Evolutionary conservation across 2,329 filamentous ascomycete genomes (phyloP).

Genomic region (Annulohypoxylon truncatum): DNA sequence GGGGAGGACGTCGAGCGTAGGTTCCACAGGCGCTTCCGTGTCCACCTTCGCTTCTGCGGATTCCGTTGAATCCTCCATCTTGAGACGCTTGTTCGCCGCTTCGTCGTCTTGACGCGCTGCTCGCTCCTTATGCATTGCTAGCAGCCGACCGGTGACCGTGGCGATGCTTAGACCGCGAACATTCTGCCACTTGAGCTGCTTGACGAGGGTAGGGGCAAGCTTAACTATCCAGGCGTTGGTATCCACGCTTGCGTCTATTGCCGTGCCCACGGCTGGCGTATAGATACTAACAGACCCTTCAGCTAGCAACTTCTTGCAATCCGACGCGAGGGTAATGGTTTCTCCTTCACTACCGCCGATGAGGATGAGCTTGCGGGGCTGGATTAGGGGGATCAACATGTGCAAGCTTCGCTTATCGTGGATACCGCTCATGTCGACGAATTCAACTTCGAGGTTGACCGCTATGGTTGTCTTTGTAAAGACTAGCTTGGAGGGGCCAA

Average conservation of each 20-base stretch:
- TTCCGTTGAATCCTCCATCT: slow-evolving; percentile 54
- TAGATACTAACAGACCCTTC: slow-evolving; percentile 77
- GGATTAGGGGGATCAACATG: slow-evolving; percentile 94
- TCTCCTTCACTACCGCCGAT: slow-evolving; percentile 83
- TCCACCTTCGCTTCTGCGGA: slow-evolving; percentile 33
- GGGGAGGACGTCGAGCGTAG: slow-evolving; percentile 66
- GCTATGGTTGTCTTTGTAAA: slow-evolving; percentile 72
- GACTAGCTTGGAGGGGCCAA: slow-evolving; percentile 80
- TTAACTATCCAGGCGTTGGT: slow-evolving; percentile 98
- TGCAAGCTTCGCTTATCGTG: slow-evolving; percentile 94
- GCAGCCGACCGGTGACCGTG: slow-evolving; percentile 82
- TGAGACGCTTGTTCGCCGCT: slow-evolving; percentile 61
- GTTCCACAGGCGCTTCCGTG: slow-evolving; percentile 52
- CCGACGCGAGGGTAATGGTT: slow-evolving; percentile 79
- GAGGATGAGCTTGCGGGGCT: slow-evolving; percentile 94
- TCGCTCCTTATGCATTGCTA: slow-evolving; percentile 51
- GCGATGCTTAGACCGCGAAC: slow-evolving; percentile 91
- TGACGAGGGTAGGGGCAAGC: slow-evolving; percentile 84
- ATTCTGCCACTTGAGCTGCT: slow-evolving; percentile 92
- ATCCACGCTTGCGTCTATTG: slow-evolving; percentile 92
- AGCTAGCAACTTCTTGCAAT: slow-evolving; percentile 78
- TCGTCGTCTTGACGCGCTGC: slow-evolving; percentile 64
- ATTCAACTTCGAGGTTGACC: slow-evolving; percentile 81
- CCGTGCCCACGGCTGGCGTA: slow-evolving; percentile 78
- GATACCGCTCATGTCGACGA: slow-evolving; percentile 90